Evolutionary conservation across 768 basidiomycete species (phyloP).

Genomic region (Kwoniella botswanensis): DNA sequence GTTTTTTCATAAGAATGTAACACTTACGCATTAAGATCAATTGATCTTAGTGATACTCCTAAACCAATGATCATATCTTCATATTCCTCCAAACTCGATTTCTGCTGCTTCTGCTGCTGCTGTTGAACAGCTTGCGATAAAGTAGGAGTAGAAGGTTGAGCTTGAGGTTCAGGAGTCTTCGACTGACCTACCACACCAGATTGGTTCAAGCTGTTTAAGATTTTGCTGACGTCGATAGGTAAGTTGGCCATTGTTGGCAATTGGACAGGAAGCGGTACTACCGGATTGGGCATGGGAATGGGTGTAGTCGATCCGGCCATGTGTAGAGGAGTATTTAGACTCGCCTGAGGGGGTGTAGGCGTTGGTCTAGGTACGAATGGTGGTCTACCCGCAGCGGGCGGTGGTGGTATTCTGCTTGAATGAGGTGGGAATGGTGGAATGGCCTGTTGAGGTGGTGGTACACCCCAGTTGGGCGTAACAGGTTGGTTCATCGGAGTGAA

Average conservation of each 20-base stretch:
- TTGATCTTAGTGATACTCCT: constrained; percentile 35
- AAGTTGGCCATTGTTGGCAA: constrained; percentile 51
- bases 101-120: constrained; percentile 1
- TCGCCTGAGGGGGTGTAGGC: constrained; percentile 7
- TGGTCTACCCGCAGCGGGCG: constrained; percentile 38
- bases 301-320: constrained; percentile 37
- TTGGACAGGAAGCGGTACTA: constrained; percentile 39
- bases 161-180: constrained; percentile 33
- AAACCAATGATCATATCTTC: constrained; percentile 54
- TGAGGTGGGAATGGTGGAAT: constrained; percentile 5
- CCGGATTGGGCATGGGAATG: constrained; percentile 49
- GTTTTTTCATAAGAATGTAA: too few relatives aligned
- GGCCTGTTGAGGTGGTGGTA: constrained; percentile 10
- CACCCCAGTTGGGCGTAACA: constrained; percentile 5
- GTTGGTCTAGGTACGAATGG: constrained; percentile 23
- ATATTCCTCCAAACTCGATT: constrained; percentile 43
- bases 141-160: neutral
- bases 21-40: constrained; percentile 50
- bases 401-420: constrained; percentile 36
- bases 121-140: neutral
- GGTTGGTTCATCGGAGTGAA: constrained; percentile 8
- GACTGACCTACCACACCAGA: constrained; percentile 36
- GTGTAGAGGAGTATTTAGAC: constrained; percentile 36
- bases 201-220: constrained; percentile 41
- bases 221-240: constrained; percentile 44